phyloP scores from a whole-genome alignment of 1,139 yeast species.

The Yamadazyma triangularis region DNA sequence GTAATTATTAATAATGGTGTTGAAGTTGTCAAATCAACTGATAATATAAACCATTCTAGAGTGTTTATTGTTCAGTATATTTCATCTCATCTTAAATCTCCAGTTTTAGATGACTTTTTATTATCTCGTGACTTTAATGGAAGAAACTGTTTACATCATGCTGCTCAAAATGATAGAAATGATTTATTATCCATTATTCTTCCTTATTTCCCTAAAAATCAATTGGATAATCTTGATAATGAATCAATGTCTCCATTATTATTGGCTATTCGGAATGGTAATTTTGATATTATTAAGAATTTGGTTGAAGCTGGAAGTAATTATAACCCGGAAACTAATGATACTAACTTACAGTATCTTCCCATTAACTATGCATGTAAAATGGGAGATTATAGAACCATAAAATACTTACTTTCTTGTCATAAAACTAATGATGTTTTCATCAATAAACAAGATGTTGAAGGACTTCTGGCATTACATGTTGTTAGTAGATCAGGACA shows the following conservation, averaged over 20 bases:
- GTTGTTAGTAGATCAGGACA: slow-evolving; percentile 87
- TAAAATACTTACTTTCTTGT: slow-evolving; percentile 49
- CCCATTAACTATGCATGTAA: slow-evolving; percentile 91
- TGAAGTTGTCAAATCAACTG: slow-evolving; percentile 38
- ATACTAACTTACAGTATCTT: slow-evolving; percentile 54
- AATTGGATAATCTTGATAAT: slow-evolving; percentile 56
- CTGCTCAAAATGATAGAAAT: slow-evolving; percentile 63
- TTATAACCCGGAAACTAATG: slow-evolving; percentile 51
- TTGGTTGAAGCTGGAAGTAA: slow-evolving; percentile 47
- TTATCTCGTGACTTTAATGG: slow-evolving; percentile 62
- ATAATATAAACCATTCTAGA: slow-evolving; percentile 39
- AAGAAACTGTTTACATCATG: slow-evolving; percentile 83
- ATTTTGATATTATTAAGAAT: slow-evolving; percentile 48
- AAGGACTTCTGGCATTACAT: slow-evolving; percentile 85
- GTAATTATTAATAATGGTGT: slow-evolving; percentile 43
- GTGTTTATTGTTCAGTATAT: slow-evolving; percentile 34
- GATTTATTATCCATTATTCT: slow-evolving; percentile 49
- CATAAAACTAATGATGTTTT: slow-evolving; percentile 19
- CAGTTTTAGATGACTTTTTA: slow-evolving; percentile 20
- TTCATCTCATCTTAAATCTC: slow-evolving; percentile 19
- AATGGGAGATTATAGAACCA: slow-evolving; percentile 70
- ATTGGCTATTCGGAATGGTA: slow-evolving; percentile 69
- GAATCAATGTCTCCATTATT: slow-evolving; percentile 79
- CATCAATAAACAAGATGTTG: slow-evolving; percentile 64
- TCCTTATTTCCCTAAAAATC: slow-evolving; percentile 30